Percentiles rank a stretch among this genome's conserved stretches.
These are phyloP conservation scores for Umbilicus rupestris DNA, from an alignment of 164 flowering plant genomes.

Conservation along the genomic window DNA sequence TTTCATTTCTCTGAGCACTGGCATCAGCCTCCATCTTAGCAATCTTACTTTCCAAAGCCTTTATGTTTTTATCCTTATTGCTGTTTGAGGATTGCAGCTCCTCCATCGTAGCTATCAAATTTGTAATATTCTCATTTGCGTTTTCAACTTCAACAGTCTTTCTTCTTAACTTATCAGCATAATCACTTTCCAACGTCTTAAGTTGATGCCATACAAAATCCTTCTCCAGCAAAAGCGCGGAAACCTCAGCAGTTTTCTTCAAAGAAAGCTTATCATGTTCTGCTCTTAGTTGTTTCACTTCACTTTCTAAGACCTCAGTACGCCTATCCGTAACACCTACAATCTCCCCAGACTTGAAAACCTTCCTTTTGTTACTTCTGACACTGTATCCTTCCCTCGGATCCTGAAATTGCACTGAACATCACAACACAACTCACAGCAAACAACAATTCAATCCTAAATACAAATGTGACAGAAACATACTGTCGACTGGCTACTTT, in stretches of 20 bases:
- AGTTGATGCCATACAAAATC: conserved; percentile 72
- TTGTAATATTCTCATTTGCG: conserved; percentile 42
- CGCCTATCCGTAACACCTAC: conserved; percentile 14
- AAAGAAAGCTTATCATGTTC: conserved; percentile 39
- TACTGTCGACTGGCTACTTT: conserved; percentile 30
- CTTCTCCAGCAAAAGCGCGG: conserved; percentile 59
- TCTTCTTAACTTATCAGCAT: conserved; percentile 26
- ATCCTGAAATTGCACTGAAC: neutral
- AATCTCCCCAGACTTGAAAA: conserved; percentile 9
- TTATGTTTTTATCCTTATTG: conserved; percentile 48
- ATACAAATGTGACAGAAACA: conserved; percentile 9
- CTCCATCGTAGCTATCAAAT: conserved; percentile 38
- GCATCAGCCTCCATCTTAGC: conserved; percentile 36
- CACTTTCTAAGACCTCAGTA: conserved; percentile 23
- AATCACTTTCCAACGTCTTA: conserved; percentile 43
- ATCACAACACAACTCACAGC: neutral
- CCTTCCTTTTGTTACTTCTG: conserved; percentile 20
- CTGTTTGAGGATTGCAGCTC: conserved; percentile 34
- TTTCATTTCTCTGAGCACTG: conserved; percentile 28
- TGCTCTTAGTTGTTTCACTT: conserved; percentile 38
- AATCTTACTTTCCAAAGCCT: conserved; percentile 29
- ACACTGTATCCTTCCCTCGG: conserved; percentile 5
- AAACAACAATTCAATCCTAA: neutral
- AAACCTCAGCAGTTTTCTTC: conserved; percentile 43
- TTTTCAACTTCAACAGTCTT: conserved; percentile 33